Evolutionary conservation across 768 basidiomycete species (phyloP).

Genomic region (Collybiopsis luxurians): DNA sequence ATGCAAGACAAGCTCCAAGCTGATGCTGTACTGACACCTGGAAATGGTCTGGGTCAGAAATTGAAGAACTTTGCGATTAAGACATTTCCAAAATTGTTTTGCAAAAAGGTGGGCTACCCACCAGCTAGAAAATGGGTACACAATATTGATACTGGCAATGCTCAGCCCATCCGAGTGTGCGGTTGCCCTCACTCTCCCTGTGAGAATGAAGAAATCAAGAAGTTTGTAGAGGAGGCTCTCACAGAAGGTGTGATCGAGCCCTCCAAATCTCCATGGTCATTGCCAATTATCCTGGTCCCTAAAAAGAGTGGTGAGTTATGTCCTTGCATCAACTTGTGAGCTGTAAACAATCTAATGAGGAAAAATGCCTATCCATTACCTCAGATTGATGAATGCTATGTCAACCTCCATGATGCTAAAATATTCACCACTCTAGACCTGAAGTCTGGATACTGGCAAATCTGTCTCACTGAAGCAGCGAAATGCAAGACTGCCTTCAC

Average conservation of each 20-base stretch:
- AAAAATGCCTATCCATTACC: slow-evolving; percentile 24
- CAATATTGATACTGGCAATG: slow-evolving; percentile 6
- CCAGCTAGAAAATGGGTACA: not conserved
- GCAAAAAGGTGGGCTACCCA: not conserved
- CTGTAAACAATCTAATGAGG: slow-evolving; percentile 19
- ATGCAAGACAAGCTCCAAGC: no score
- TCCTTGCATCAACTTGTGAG: slow-evolving; percentile 8
- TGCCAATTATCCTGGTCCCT: slow-evolving; percentile 9
- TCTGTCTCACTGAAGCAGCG: slow-evolving; percentile 30
- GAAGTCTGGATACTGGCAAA: slow-evolving; percentile 27
- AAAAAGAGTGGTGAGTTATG: slow-evolving; percentile 5
- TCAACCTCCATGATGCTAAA: slow-evolving; percentile 14
- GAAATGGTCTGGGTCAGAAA: no score
- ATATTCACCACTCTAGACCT: slow-evolving; percentile 31
- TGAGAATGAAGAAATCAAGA: not conserved
- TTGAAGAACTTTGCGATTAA: not conserved
- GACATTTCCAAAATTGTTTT: not conserved
- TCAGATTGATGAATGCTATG: slow-evolving; percentile 12
- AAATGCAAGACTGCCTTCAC: slow-evolving; percentile 35
- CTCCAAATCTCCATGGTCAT: slow-evolving; percentile 1
- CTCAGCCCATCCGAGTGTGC: not conserved
- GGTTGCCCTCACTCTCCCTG: slow-evolving; percentile 2
- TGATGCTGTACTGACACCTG: no score
- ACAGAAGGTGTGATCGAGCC: not conserved
- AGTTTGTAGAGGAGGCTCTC: slow-evolving; percentile 16